Percentiles rank a stretch among this genome's conserved stretches.
phyloP scores from a whole-genome alignment of 2,329 filamentous ascomycete species.

The Zalaria sp. region DNA sequence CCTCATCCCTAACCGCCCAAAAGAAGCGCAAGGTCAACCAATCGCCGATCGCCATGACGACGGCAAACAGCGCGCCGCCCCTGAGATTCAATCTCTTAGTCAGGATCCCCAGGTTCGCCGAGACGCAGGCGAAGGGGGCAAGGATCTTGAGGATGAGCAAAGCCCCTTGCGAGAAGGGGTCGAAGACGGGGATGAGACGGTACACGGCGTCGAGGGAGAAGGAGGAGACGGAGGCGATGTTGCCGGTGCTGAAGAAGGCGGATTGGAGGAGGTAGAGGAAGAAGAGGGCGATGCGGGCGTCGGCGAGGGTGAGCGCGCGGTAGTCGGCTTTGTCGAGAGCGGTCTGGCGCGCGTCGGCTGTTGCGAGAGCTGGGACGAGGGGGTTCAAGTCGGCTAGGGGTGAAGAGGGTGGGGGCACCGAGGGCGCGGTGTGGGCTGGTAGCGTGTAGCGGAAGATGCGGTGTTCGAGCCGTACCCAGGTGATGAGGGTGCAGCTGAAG shows the following conservation, averaged over 20 bases:
- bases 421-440: constrained; percentile 9
- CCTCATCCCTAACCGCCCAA: constrained; percentile 92
- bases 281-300: constrained; percentile 79
- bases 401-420: constrained; percentile 8
- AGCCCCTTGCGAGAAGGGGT: constrained; percentile 81
- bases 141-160: constrained; percentile 80
- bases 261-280: constrained; percentile 92
- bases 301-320: constrained; percentile 64
- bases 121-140: constrained; percentile 85
- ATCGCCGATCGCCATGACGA: constrained; percentile 83
- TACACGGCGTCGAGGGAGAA: constrained; percentile 87
- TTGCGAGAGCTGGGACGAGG: constrained; percentile 18
- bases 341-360: constrained; percentile 17
- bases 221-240: constrained; percentile 83
- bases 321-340: constrained; percentile 25
- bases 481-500: constrained; percentile 68
- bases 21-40: constrained; percentile 93
- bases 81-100: constrained; percentile 74
- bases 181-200: constrained; percentile 80
- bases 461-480: constrained; percentile 88
- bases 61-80: constrained; percentile 82
- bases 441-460: constrained; percentile 39
- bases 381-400: constrained; percentile 13
- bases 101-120: constrained; percentile 83
- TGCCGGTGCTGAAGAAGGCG: constrained; percentile 93